Percentiles rank a stretch among this genome's conserved stretches.
These are phyloP conservation scores for Cicer yamashitae DNA, from an alignment of 306 rosid species.

Conservation along the genomic window DNA sequence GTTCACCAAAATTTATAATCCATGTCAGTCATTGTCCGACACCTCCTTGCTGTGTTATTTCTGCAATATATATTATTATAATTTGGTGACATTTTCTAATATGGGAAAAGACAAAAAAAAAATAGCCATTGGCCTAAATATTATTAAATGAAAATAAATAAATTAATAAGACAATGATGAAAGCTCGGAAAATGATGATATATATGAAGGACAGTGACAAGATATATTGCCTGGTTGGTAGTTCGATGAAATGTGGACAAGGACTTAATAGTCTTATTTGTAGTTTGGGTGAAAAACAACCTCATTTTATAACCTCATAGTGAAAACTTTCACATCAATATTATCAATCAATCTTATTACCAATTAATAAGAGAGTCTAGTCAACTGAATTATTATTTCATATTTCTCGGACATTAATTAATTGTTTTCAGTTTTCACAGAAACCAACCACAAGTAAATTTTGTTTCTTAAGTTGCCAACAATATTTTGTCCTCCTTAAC, in stretches of 20 bases:
- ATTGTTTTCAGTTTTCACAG: constrained; percentile 10
- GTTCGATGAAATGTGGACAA: constrained; percentile 40
- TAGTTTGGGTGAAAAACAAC: constrained; percentile 46
- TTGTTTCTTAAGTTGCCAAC: constrained; percentile 34
- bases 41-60: neutral
- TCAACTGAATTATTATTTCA: constrained; percentile 39
- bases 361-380: constrained; percentile 37
- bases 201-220: constrained; percentile 54
- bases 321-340: constrained; percentile 70
- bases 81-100: constrained; percentile 17
- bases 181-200: constrained; percentile 52
- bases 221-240: constrained; percentile 47
- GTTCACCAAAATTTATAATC: neutral
- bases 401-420: neutral
- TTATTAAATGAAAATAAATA: constrained; percentile 42
- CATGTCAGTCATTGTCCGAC: neutral
- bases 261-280: neutral
- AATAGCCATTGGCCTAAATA: constrained; percentile 41
- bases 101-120: constrained; percentile 38
- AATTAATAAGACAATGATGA: constrained; percentile 38
- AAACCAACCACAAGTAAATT: constrained; percentile 26
- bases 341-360: constrained; percentile 36
- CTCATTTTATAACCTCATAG: constrained; percentile 41
- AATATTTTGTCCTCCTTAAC: constrained; percentile 27
- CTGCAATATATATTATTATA: neutral